A percentile compares a stretch with the other conserved stretches of the same genome.
phyloP scores from a whole-genome alignment of 2,329 filamentous ascomycete species.

The Aureobasidium pullulans region DNA sequence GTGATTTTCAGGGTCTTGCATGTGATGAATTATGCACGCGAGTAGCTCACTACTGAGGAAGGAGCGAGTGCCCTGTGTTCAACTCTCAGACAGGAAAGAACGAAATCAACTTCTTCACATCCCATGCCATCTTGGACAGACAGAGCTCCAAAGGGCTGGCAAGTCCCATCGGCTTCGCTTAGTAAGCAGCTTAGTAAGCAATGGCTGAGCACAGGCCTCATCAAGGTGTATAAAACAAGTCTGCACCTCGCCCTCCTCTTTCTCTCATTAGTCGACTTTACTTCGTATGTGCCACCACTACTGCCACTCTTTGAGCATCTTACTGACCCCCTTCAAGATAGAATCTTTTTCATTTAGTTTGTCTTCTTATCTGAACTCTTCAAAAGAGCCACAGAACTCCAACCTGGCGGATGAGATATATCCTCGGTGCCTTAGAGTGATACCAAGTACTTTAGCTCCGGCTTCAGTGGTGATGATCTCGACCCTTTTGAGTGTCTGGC shows the following conservation, averaged over 20 bases:
- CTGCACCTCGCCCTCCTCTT: conserved; percentile 12
- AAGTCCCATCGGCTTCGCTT: no score
- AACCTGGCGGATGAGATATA: conserved; percentile 87
- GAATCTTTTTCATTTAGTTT: conserved; percentile 97
- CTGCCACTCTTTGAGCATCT: not conserved
- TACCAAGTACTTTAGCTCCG: conserved; percentile 31
- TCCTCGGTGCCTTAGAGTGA: conserved; percentile 89
- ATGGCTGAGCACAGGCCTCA: not conserved
- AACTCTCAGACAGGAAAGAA: no score
- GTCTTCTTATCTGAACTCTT: conserved; percentile 86
- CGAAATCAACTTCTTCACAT: no score
- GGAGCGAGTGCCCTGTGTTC: no score
- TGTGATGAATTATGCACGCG: no score
- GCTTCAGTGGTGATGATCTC: conserved; percentile 18
- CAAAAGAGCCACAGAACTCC: conserved; percentile 86
- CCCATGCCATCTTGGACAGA: no score
- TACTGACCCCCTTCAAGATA: conserved; percentile 30
- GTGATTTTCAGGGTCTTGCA: not conserved
- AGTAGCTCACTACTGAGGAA: no score
- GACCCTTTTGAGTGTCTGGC: conserved; percentile 16
- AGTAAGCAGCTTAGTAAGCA: not conserved
- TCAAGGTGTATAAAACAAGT: not conserved
- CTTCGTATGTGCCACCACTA: not conserved
- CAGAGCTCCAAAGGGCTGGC: no score
- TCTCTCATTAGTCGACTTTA: conserved; percentile 16